Base-by-base conservation (phyloP, 345 rosid genomes). In the Eutrema japonicum region DNA sequence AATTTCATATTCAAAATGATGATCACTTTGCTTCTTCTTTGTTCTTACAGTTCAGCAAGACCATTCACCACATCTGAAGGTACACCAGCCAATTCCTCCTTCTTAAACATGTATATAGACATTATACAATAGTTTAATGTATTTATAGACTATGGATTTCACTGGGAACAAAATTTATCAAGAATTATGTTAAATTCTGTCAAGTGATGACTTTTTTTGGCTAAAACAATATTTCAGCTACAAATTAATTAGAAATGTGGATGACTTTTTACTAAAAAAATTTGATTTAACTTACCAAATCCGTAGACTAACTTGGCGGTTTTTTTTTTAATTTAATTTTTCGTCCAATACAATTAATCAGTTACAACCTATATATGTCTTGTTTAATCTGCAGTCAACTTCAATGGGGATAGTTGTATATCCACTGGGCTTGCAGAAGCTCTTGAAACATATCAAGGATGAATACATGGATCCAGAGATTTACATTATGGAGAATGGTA, bases 401-500 rank as follows among this genome's bases (percentile, higher is more conserved):
- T 40, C 79, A 38, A 41, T 58, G 70, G 64, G 74, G 8, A 68
- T 78, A 50, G 77, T 72, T 11, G 53, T 78, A 53, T 73, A 67
- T 55, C 81, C 78, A 35, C 10, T 0, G 41, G 81, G 81, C 30
- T 66, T 78, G 49, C 0, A 4, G 42, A 53, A 66, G 38, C 13
- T 78, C 18, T 36, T 78, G 66, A 73, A 54, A 59, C 73, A 78
- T 63, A 63, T 78, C 61, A 73, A 78, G 56, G 58, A 73, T 26
- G 50, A 78, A 51, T 78, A 72, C 49, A 73, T 53, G 61, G 67
- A 78, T 46, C 82, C 82, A n/a, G 75, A 69, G 51, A 78, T 78
- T 48, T 78, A 78, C 63, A 73, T 78, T n/a, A 78, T 74, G 73
- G 82, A 78, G 59, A 78, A 78, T 68, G 82, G 82, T 78, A 78